phyloP scores from a whole-genome alignment of 495 filamentous ascomycete species.

The Neurospora pannonica region DNA sequence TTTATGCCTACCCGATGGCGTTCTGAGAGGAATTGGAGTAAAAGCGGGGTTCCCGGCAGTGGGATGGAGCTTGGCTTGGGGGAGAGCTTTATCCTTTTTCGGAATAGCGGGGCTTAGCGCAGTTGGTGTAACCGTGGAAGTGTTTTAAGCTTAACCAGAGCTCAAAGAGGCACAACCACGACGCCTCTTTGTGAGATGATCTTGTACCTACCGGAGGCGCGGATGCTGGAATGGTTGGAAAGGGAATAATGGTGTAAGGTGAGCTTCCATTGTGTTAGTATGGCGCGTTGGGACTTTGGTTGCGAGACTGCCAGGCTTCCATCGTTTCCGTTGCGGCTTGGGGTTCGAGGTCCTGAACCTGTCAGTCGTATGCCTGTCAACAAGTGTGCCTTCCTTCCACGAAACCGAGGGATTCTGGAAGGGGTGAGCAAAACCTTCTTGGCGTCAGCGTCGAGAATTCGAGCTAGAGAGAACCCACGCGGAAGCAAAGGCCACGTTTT shows the following conservation, averaged over 20 bases:
- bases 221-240: neutral
- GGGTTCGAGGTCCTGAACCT: neutral
- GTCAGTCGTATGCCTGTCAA: neutral
- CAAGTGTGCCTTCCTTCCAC: neutral
- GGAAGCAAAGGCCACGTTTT: neutral
- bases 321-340: neutral
- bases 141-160: neutral
- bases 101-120: neutral
- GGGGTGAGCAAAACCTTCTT: neutral
- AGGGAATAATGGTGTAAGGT: neutral
- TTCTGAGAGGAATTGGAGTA: neutral
- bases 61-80: no score
- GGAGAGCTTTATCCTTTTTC: neutral
- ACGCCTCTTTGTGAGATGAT: neutral
- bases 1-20: neutral
- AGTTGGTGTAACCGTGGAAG: neutral
- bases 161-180: neutral
- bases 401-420: neutral
- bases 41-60: neutral
- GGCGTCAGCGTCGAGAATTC: neutral
- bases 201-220: no score
- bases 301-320: neutral
- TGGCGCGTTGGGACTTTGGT: neutral
- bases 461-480: neutral
- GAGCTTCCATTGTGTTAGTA: no score